Conservation (phyloP, 2,329 filamentous ascomycete species). For the Cytospora piceae region DNA sequence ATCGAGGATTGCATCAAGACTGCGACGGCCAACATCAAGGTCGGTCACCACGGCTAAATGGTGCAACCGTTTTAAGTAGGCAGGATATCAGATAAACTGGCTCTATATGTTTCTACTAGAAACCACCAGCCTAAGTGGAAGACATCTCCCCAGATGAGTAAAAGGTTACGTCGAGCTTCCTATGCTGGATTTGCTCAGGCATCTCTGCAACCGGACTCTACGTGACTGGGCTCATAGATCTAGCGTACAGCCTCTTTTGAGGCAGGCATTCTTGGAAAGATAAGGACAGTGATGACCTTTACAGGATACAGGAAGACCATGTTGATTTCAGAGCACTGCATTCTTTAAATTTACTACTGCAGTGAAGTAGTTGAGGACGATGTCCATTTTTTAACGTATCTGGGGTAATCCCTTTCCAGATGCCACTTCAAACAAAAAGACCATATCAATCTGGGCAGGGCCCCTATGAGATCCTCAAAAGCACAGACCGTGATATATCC, state of each 20-base stretch:
- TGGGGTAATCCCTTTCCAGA: constrained; percentile 4
- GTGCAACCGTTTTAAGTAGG: neutral
- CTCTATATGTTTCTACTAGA: neutral
- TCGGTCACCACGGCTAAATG: constrained; percentile 25
- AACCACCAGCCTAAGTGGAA: neutral
- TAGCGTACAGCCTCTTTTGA: too few relatives aligned
- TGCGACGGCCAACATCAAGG: constrained; percentile 30
- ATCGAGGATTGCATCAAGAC: constrained; percentile 54
- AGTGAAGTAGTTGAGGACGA: constrained; percentile 1
- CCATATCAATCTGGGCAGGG: constrained; percentile 8
- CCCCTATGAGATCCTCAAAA: constrained; percentile 9
- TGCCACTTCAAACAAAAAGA: constrained; percentile 18
- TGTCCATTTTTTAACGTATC: neutral
- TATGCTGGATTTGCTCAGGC: neutral
- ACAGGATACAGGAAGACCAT: neutral
- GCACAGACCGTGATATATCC: constrained; percentile 23
- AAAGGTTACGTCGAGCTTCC: neutral
- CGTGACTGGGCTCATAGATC: too few relatives aligned
- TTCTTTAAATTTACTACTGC: neutral
- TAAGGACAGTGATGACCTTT: neutral
- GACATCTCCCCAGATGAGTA: neutral
- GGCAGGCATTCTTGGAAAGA: neutral
- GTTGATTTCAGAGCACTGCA: neutral
- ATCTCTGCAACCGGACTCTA: too few relatives aligned
- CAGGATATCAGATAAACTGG: neutral